Conservation (phyloP, 1,284 basidiomycete genomes). For the Anthracocystis setariae region DNA sequence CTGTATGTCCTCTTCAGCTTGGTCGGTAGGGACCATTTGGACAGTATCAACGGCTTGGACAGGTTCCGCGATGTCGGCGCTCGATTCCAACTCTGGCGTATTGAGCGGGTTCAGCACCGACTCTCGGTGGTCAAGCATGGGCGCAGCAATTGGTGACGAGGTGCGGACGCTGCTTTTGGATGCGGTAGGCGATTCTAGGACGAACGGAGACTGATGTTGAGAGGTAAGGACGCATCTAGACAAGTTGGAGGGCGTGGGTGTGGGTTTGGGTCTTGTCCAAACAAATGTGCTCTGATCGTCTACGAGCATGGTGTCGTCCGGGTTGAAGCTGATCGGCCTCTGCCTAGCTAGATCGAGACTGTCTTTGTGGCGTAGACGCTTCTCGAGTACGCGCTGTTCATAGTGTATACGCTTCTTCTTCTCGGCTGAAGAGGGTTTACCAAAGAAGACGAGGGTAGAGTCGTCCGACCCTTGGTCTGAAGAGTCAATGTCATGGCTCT, state of each 20-base stretch:
- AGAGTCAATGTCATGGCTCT: slow-evolving; percentile 18
- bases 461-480: slow-evolving; percentile 44
- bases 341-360: slow-evolving; percentile 45
- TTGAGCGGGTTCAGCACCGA: too few species aligned
- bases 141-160: slow-evolving; percentile 9
- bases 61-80: too few species aligned
- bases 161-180: slow-evolving; percentile 5
- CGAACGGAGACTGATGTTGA: background rate
- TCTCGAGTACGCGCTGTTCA: slow-evolving; percentile 41
- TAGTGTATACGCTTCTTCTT: slow-evolving; percentile 49
- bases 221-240: slow-evolving; percentile 11
- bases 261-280: slow-evolving; percentile 27
- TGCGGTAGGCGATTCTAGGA: slow-evolving; percentile 16
- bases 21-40: too few species aligned
- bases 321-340: slow-evolving; percentile 47
- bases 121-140: too few species aligned
- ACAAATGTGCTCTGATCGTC: slow-evolving; percentile 19
- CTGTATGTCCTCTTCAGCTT: too few species aligned
- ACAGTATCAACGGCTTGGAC: too few species aligned
- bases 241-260: slow-evolving; percentile 14
- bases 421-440: slow-evolving; percentile 45
- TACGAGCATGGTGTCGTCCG: slow-evolving; percentile 48
- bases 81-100: too few species aligned
- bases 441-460: slow-evolving; percentile 47
- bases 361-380: slow-evolving; percentile 46